phyloP scores from a whole-genome alignment of 2,329 filamentous ascomycete species.

The Neocatenulostroma microsporum region DNA sequence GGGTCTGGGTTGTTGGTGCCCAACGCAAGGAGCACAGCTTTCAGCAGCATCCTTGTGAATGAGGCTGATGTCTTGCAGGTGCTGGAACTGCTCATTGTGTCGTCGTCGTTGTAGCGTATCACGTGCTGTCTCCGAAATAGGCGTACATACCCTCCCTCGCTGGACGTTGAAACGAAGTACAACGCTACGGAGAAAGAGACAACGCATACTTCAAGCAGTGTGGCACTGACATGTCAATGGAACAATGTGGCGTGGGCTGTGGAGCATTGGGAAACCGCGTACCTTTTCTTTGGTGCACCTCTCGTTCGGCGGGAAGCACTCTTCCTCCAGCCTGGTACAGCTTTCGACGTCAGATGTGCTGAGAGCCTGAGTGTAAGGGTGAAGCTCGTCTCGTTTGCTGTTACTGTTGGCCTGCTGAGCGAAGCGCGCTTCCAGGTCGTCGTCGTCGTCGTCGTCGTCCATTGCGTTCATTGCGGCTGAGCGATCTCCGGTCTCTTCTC shows the following conservation, averaged over 20 bases:
- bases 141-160: background rate
- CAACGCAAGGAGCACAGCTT: conserved; percentile 7
- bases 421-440: conserved; percentile 12
- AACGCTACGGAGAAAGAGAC: conserved; percentile 16
- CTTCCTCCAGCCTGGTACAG: conserved; percentile 52
- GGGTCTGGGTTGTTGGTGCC: conserved; percentile 8
- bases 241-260: too few species aligned
- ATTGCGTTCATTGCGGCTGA: too few species aligned
- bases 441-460: conserved; percentile 9
- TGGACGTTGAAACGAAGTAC: conserved; percentile 4
- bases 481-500: too few species aligned
- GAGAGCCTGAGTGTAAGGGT: conserved; percentile 67
- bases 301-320: conserved; percentile 51
- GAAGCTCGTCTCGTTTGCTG: conserved; percentile 48
- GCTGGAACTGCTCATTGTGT: too few species aligned
- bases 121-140: conserved; percentile 1
- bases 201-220: conserved; percentile 23
- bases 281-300: conserved; percentile 55
- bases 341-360: conserved; percentile 58
- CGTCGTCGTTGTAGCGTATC: too few species aligned
- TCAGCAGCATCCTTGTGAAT: conserved; percentile 4
- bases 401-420: conserved; percentile 8
- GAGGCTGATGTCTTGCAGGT: too few species aligned
- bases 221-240: conserved; percentile 20
- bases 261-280: too few species aligned